Evolutionary conservation across 176 grass and related monocot genomes (phyloP), one percentile per base, ranked within the genome.

Genomic region (Olyra latifolia): DNA sequence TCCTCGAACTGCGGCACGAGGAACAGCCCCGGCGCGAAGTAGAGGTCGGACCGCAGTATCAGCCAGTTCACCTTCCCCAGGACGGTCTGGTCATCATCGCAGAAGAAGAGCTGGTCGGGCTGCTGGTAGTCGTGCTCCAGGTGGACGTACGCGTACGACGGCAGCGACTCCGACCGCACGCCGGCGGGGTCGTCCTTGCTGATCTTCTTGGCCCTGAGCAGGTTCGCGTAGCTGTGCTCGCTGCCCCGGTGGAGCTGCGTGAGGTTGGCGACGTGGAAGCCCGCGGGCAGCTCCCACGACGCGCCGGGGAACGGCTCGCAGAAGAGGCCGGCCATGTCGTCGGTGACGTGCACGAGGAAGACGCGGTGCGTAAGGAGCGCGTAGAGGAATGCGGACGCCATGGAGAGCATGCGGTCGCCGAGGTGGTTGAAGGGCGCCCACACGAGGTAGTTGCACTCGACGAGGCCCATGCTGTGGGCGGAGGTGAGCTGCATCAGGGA

Each of bases 311-410:
- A 94, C 0, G 88, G 91, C 59, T 91, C 82, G 62, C 88, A 94
- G 80, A 94, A 94, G 69, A 94, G 57, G 30, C 84, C 85, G 12
- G 46, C 52, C 85, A 88, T 88, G 74, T 91, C 91, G 12, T 17
- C 45, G 23, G 82, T 23, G 28, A 76, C 19, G 78, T 94, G 10
- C 45, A 85, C 67, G 28, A 93, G 75, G 49, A 93, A 68, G 65
- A 93, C 88, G 47, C 91, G 71, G 59, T 54, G 35, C 42, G 91
- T 93, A 67, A 90, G 85, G 10, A 93, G 74, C 12, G 91, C 88
- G 60, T 93, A 93, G 71, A 93, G 88, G 71, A 93, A 93, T 0
- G 88, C 82, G 4, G 91, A 93, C 11, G 82, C 75, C 57, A 94
- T 80, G 62, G 88, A 86, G 53, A 94, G 30, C 63, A 94, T 83